phyloP scores from a whole-genome alignment of 768 basidiomycete species.

The Podaxis carcinomalis region DNA sequence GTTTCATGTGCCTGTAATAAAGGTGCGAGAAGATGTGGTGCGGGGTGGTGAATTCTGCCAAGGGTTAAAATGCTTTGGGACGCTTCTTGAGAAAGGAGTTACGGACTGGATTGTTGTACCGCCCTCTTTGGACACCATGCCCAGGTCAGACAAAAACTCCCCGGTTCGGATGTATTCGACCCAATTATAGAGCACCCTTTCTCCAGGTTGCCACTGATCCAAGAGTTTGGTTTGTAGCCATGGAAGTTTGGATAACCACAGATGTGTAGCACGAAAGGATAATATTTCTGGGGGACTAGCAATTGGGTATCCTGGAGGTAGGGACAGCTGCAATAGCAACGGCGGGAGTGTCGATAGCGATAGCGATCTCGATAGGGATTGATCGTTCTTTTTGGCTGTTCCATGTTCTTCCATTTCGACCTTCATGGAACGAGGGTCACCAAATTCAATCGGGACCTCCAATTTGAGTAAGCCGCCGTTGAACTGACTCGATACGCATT shows the following conservation, averaged over 20 bases:
- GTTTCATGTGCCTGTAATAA: conserved; percentile 47
- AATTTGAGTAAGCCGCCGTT: conserved; percentile 43
- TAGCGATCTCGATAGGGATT: conserved; percentile 16
- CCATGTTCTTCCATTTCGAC: conserved; percentile 25
- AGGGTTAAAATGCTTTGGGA: neutral
- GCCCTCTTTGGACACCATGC: conserved; percentile 27
- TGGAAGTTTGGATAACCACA: conserved; percentile 49
- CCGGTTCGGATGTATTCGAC: conserved; percentile 68
- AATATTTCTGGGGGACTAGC: conserved; percentile 47
- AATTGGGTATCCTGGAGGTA: conserved; percentile 55
- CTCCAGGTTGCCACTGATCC: conserved; percentile 59
- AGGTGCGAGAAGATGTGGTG: conserved; percentile 48
- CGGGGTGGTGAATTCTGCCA: conserved; percentile 50
- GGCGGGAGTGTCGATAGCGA: conserved; percentile 58
- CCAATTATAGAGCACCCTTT: conserved; percentile 65
- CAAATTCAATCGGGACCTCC: conserved; percentile 64
- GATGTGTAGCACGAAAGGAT: conserved; percentile 50
- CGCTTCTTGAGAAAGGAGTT: neutral
- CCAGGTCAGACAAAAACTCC: conserved; percentile 50
- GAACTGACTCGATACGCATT: conserved; percentile 48
- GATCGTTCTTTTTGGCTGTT: conserved; percentile 1
- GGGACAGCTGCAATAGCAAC: conserved; percentile 48
- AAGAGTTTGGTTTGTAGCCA: conserved; percentile 36
- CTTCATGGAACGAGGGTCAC: conserved; percentile 32
- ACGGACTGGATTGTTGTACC: conserved; percentile 25